Evolutionary conservation across 306 rosid genomes (phyloP).

Genomic region (Glycine soja): DNA sequence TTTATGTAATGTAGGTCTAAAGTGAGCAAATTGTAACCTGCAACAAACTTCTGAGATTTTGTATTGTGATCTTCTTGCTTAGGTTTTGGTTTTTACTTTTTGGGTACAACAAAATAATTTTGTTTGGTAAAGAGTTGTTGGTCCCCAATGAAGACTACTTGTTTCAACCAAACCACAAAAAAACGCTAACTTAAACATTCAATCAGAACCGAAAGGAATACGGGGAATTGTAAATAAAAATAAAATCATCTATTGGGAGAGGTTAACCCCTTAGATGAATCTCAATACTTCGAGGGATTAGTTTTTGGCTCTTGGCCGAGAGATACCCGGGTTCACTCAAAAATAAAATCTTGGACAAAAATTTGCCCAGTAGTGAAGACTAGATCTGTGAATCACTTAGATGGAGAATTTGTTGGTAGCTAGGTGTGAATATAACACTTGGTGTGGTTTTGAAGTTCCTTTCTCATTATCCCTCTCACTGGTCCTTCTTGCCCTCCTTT

Average conservation of each 20-base stretch:
- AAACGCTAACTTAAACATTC: neutral
- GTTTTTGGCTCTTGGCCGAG: too few species aligned
- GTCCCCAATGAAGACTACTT: neutral
- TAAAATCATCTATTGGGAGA: neutral
- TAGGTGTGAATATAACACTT: conserved; percentile 1
- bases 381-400: conserved; percentile 11
- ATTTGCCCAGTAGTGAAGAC: neutral
- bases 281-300: too few species aligned
- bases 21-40: neutral
- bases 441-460: conserved; percentile 16
- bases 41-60: neutral
- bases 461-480: neutral
- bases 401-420: conserved; percentile 1
- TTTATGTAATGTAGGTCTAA: conserved; percentile 2
- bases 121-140: conserved; percentile 6
- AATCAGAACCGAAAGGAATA: neutral
- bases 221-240: neutral
- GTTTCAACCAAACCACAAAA: conserved; percentile 9
- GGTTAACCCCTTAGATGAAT: too few species aligned
- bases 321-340: too few species aligned
- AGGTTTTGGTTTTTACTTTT: neutral
- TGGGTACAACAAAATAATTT: neutral
- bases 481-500: conserved; percentile 3
- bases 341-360: neutral
- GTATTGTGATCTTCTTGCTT: conserved; percentile 6